phyloP scores from a whole-genome alignment of 2,329 filamentous ascomycete species.

The Clonostachys byssicola region DNA sequence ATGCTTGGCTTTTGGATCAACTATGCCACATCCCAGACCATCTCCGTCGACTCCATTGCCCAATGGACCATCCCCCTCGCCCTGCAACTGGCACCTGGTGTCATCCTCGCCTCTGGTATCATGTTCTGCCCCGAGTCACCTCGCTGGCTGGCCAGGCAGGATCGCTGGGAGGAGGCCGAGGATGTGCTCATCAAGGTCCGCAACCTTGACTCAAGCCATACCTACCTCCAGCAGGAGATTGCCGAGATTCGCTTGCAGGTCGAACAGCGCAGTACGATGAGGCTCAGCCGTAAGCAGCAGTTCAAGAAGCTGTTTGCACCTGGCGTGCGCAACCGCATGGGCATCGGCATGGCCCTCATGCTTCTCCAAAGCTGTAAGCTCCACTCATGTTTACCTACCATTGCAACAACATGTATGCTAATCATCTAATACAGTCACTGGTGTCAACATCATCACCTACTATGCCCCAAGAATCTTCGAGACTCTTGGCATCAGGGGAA shows the following conservation, averaged over 20 bases:
- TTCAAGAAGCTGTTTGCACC: conserved; percentile 26
- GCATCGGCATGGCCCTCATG: conserved; percentile 43
- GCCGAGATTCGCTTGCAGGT: conserved; percentile 51
- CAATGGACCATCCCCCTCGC: conserved; percentile 48
- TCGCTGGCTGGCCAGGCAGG: conserved; percentile 50
- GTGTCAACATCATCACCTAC: conserved; percentile 23
- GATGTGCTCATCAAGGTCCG: conserved; percentile 19
- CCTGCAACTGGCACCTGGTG: conserved; percentile 48
- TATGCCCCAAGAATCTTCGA: conserved; percentile 21
- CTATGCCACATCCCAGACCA: conserved; percentile 16
- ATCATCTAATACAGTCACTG: conserved; percentile 6
- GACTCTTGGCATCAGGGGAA: conserved; percentile 15
- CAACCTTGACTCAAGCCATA: conserved; percentile 18
- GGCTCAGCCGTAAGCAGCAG: conserved; percentile 17
- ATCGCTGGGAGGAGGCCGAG: conserved; percentile 43
- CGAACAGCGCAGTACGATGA: conserved; percentile 26
- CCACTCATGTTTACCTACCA: background rate
- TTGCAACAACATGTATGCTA: conserved; percentile 8
- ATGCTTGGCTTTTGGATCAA: conserved; percentile 35
- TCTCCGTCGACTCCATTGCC: conserved; percentile 10
- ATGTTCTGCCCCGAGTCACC: conserved; percentile 52
- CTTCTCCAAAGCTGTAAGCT: conserved; percentile 18
- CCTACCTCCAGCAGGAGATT: conserved; percentile 15
- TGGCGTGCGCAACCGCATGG: conserved; percentile 31
- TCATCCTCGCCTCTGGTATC: conserved; percentile 46